These are phyloP conservation scores for Ailanthus altissimus DNA, from an alignment of 345 rosid genomes.

Conservation along the genomic window DNA sequence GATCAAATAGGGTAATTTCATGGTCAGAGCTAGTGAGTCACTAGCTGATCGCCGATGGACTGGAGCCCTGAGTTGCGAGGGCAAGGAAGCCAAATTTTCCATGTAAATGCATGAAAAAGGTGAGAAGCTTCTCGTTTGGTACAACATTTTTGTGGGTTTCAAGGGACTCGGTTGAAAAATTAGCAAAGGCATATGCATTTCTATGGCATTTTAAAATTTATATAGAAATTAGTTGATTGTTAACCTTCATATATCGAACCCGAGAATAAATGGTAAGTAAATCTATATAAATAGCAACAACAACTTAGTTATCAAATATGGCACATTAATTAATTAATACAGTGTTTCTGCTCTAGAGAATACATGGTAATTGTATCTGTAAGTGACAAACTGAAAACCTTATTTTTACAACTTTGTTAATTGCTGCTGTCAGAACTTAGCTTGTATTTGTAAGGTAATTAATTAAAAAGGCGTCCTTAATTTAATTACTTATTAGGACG, in stretches of 20 bases:
- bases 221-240: background rate
- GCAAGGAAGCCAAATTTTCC: background rate
- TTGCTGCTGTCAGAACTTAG: background rate
- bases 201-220: background rate
- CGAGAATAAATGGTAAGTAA: background rate
- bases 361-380: constrained; percentile 3
- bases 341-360: background rate
- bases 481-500: too few relatives aligned
- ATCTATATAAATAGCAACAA: background rate
- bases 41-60: background rate
- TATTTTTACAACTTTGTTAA: background rate
- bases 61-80: background rate
- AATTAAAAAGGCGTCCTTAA: background rate
- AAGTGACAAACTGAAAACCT: background rate
- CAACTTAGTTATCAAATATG: constrained; percentile 2
- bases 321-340: background rate
- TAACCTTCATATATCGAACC: background rate
- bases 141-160: background rate
- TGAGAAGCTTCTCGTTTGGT: background rate
- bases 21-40: background rate
- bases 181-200: background rate
- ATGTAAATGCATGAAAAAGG: background rate
- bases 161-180: too few relatives aligned
- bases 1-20: background rate
- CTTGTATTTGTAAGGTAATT: background rate